A percentile compares a stretch with the other conserved stretches of the same genome.
Evolutionary conservation across 2,329 filamentous ascomycete species (phyloP).

Genomic region (Apiospora marii): DNA sequence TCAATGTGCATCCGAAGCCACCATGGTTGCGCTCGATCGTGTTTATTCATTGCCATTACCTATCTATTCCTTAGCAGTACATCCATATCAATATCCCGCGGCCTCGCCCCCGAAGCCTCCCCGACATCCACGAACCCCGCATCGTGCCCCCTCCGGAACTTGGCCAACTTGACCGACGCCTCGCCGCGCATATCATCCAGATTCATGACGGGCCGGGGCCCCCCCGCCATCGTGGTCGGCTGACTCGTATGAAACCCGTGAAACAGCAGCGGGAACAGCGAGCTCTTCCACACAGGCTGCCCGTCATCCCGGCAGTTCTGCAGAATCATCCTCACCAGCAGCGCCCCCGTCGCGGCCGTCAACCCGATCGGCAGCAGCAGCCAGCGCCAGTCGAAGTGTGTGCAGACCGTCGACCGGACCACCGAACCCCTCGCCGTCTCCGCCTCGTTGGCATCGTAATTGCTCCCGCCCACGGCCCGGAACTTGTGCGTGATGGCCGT

Average conservation of each 20-base stretch:
- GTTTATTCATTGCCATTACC: background rate
- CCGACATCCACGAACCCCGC: slow-evolving; percentile 30
- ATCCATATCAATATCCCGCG: slow-evolving; percentile 22
- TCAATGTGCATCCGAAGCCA: background rate
- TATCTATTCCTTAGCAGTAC: slow-evolving; percentile 14
- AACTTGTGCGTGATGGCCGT: slow-evolving; percentile 34
- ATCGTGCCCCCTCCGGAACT: slow-evolving; percentile 28
- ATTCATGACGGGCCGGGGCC: slow-evolving; percentile 28
- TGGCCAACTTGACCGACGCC: slow-evolving; percentile 25
- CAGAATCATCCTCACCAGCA: slow-evolving; percentile 28
- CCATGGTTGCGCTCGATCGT: no score
- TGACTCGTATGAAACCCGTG: slow-evolving; percentile 27
- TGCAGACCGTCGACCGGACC: slow-evolving; percentile 32
- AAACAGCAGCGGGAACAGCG: slow-evolving; percentile 32
- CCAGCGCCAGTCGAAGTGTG: slow-evolving; percentile 33
- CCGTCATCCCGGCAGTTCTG: slow-evolving; percentile 28
- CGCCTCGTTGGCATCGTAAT: slow-evolving; percentile 3
- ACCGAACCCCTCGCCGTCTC: slow-evolving; percentile 28
- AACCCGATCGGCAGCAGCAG: slow-evolving; percentile 31
- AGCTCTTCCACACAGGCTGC: slow-evolving; percentile 34
- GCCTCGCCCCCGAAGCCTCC: background rate
- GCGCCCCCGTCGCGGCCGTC: slow-evolving; percentile 24
- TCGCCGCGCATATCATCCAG: slow-evolving; percentile 28
- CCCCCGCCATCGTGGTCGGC: background rate
- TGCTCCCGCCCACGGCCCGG: slow-evolving; percentile 30